Conservation (phyloP, 352 stramenopile genomes). For the Globisporangium lucens region DNA sequence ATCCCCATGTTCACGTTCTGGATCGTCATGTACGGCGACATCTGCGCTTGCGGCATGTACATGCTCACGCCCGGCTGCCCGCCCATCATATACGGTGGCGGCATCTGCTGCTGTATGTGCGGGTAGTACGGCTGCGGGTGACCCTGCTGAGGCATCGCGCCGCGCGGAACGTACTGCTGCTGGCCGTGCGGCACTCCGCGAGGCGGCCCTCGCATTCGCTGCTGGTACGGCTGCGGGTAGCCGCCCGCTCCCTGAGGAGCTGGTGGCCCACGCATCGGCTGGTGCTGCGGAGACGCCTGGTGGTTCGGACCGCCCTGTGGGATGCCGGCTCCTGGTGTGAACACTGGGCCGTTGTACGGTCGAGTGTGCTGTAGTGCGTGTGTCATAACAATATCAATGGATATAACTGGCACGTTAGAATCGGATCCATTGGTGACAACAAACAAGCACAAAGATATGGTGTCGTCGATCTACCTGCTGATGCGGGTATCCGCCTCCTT, state of each 20-base stretch:
- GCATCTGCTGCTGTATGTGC: constrained; percentile 33
- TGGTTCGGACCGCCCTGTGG: constrained; percentile 14
- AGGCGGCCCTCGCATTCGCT: constrained; percentile 34
- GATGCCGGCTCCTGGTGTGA: constrained; percentile 24
- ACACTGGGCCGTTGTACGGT: constrained; percentile 45
- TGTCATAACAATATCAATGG: background rate
- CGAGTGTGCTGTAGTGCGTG: constrained; percentile 23
- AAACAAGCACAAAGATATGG: background rate
- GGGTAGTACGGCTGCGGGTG: constrained; percentile 42
- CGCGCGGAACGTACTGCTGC: constrained; percentile 39
- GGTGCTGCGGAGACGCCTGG: constrained; percentile 36
- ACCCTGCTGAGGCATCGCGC: constrained; percentile 29
- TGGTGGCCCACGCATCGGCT: constrained; percentile 46
- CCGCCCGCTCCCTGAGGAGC: constrained; percentile 10
- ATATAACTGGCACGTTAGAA: background rate
- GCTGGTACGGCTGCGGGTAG: constrained; percentile 35
- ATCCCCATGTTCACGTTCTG: constrained; percentile 47
- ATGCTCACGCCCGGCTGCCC: constrained; percentile 34
- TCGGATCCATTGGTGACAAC: background rate
- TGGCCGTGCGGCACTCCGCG: constrained; percentile 30
- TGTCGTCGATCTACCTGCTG: constrained; percentile 5
- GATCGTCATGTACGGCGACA: constrained; percentile 39
- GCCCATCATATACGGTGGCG: constrained; percentile 48
- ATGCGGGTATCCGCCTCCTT: constrained; percentile 8
- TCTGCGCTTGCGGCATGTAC: constrained; percentile 18